These are phyloP conservation scores for Remersonia thermophila DNA, from an alignment of 2,329 filamentous ascomycete genomes.

Conservation along the genomic window DNA sequence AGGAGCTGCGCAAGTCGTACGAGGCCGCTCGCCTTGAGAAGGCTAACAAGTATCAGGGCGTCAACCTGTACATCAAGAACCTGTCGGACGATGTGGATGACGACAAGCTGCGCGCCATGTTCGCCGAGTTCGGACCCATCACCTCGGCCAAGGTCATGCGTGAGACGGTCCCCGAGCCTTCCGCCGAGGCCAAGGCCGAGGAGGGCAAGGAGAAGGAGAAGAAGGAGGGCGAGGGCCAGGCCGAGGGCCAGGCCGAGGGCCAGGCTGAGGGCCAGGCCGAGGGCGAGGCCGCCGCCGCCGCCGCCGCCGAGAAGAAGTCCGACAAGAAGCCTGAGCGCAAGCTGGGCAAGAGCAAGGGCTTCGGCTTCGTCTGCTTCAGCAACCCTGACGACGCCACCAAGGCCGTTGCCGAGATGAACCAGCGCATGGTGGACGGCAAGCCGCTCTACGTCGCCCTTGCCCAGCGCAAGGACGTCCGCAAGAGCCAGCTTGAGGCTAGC, in stretches of 20 bases:
- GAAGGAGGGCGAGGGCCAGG: conserved; percentile 36
- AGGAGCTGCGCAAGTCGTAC: conserved; percentile 97
- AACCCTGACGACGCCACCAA: conserved; percentile 98
- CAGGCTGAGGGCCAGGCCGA: not conserved
- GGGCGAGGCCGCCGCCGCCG: conserved; percentile 21
- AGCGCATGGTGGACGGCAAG: conserved; percentile 96
- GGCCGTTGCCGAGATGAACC: conserved; percentile 98
- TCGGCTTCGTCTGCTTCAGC: conserved; percentile 99
- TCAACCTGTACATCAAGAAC: conserved; percentile 99
- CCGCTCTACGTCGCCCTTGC: conserved; percentile 95
- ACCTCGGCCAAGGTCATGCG: conserved; percentile 99
- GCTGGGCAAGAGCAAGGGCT: conserved; percentile 98
- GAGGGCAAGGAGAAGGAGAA: conserved; percentile 37
- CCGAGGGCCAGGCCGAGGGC: conserved; percentile 36
- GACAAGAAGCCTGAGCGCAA: conserved; percentile 52
- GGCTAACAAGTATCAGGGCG: conserved; percentile 97
- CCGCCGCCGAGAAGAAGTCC: conserved; percentile 39
- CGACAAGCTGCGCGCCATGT: conserved; percentile 91
- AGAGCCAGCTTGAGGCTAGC: conserved; percentile 97
- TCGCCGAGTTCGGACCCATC: conserved; percentile 82
- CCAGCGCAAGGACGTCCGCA: conserved; percentile 98
- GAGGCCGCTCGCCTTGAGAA: conserved; percentile 96
- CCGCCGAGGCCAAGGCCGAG: conserved; percentile 44
- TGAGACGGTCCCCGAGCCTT: conserved; percentile 51
- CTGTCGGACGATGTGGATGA: conserved; percentile 93